These are phyloP conservation scores for Sphaceloma murrayae DNA, from an alignment of 2,329 filamentous ascomycete species.

Conservation along the genomic window DNA sequence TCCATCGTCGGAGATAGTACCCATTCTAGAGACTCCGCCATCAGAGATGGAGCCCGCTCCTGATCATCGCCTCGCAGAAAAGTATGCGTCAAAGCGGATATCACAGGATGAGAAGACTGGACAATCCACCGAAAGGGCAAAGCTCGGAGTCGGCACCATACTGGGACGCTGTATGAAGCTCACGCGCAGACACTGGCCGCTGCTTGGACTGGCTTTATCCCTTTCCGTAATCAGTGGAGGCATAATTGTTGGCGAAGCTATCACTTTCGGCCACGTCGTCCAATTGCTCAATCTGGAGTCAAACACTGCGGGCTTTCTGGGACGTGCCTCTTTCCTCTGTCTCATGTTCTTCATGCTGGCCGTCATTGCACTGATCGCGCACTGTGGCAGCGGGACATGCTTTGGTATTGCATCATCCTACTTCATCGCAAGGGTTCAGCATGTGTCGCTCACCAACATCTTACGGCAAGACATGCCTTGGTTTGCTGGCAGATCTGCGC, in stretches of 20 bases:
- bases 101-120: no score
- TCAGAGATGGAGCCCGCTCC: background rate
- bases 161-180: slow-evolving; percentile 20
- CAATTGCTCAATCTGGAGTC: slow-evolving; percentile 41
- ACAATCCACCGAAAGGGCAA: slow-evolving; percentile 51
- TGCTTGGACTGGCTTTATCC: slow-evolving; percentile 35
- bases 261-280: slow-evolving; percentile 47
- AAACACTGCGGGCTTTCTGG: slow-evolving; percentile 20
- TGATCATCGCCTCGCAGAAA: no score
- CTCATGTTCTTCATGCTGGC: slow-evolving; percentile 47
- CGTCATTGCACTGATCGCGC: slow-evolving; percentile 39
- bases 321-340: slow-evolving; percentile 35
- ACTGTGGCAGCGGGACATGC: slow-evolving; percentile 36
- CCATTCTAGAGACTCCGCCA: background rate
- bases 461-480: slow-evolving; percentile 47
- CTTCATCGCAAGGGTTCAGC: slow-evolving; percentile 36
- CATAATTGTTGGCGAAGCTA: slow-evolving; percentile 50
- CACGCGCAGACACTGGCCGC: slow-evolving; percentile 32
- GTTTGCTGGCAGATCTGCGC: slow-evolving; percentile 39
- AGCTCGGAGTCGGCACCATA: slow-evolving; percentile 10
- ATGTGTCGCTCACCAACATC: slow-evolving; percentile 41
- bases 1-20: slow-evolving; percentile 1
- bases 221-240: slow-evolving; percentile 39
- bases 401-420: slow-evolving; percentile 42
- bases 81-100: no score